Conservation (phyloP, 768 basidiomycete genomes). For the Tulasnella sp. region DNA sequence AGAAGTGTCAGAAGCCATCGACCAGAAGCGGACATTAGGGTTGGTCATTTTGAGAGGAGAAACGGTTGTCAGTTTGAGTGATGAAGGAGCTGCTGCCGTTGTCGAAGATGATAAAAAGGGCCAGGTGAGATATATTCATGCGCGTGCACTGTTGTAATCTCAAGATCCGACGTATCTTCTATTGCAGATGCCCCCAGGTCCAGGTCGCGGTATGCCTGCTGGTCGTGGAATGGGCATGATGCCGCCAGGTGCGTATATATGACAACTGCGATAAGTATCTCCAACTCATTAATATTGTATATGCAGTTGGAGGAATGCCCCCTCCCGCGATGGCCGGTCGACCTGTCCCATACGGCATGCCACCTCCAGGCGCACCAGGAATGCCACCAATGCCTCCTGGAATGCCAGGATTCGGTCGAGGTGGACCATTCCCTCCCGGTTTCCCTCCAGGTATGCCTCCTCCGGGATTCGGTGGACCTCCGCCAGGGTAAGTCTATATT, state of each 20-base stretch:
- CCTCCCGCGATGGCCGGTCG: constrained; percentile 20
- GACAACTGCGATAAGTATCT: not conserved
- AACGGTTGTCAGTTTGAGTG: constrained; percentile 85
- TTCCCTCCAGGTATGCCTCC: constrained; percentile 48
- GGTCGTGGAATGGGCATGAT: constrained; percentile 80
- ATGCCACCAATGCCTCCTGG: constrained; percentile 17
- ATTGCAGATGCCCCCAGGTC: constrained; percentile 67
- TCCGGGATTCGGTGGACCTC: constrained; percentile 42
- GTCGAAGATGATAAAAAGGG: constrained; percentile 84
- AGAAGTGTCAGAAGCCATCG: constrained; percentile 38
- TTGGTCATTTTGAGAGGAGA: constrained; percentile 94
- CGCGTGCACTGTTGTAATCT: constrained; percentile 13
- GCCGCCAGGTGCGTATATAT: constrained; percentile 26
- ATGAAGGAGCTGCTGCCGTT: constrained; percentile 89
- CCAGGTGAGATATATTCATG: constrained; percentile 35
- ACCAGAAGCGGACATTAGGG: constrained; percentile 94
- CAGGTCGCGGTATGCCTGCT: constrained; percentile 90
- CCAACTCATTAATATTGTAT: not conserved
- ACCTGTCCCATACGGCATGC: constrained; percentile 29
- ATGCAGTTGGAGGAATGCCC: not conserved
- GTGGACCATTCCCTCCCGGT: constrained; percentile 27
- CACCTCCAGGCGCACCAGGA: constrained; percentile 20
- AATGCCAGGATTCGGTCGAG: constrained; percentile 9
- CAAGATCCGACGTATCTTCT: constrained; percentile 18
- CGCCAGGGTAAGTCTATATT: constrained; percentile 72